A percentile compares a stretch with the other conserved stretches of the same genome.
phyloP scores from a whole-genome alignment of 371 early-diverging fungal species.

The Mucor velutinosus region DNA sequence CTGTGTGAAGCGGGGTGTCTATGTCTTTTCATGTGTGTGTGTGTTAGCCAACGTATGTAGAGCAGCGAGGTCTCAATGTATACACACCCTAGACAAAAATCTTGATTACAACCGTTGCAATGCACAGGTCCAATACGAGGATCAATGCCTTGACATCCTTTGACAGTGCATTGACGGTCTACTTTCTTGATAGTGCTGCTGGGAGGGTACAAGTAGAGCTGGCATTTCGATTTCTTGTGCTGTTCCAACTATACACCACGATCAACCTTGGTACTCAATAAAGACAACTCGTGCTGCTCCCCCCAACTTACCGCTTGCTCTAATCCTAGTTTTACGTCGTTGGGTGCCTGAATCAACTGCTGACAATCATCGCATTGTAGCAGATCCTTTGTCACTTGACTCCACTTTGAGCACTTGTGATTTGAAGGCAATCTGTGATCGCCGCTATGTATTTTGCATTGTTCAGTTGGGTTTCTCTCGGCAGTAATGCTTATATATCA shows the following conservation, averaged over 20 bases:
- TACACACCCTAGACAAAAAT: slow-evolving; percentile 34
- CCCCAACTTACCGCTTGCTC: slow-evolving; percentile 18
- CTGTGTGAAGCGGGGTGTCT: slow-evolving; percentile 31
- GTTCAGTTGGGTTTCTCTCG: neutral
- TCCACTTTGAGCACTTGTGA: slow-evolving; percentile 28
- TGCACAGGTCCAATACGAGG: slow-evolving; percentile 28
- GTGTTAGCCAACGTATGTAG: neutral
- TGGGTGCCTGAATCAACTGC: slow-evolving; percentile 15
- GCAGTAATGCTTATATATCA: neutral
- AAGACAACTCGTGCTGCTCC: neutral
- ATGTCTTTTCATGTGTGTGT: slow-evolving; percentile 19
- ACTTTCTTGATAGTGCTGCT: neutral
- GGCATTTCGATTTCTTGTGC: slow-evolving; percentile 22
- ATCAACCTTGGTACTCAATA: neutral
- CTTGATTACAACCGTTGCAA: slow-evolving; percentile 30
- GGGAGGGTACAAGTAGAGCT: slow-evolving; percentile 6
- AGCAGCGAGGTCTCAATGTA: neutral
- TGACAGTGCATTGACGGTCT: slow-evolving; percentile 15
- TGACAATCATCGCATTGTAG: slow-evolving; percentile 24
- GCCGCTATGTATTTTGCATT: slow-evolving; percentile 18
- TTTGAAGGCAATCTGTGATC: slow-evolving; percentile 32
- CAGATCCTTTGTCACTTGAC: slow-evolving; percentile 11
- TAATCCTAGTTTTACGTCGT: neutral
- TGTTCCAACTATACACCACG: slow-evolving; percentile 21
- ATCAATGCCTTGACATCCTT: slow-evolving; percentile 32